Base-by-base conservation (phyloP, 148 eudicot genomes). In the Chenopodium quinoa region DNA sequence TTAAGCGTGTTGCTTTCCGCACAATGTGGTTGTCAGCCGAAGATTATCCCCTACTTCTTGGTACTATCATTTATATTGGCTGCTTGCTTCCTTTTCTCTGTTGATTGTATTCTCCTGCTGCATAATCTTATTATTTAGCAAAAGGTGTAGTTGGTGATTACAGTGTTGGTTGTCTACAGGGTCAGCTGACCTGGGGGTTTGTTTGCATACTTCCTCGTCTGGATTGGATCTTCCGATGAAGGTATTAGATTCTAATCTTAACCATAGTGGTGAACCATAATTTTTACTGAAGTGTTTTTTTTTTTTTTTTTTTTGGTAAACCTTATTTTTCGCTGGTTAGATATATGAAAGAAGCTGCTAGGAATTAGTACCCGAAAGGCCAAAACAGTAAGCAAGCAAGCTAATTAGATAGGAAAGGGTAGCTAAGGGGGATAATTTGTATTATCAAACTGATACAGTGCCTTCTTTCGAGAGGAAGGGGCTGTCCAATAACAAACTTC, bases 221-320 rank as follows among this genome's bases (percentile, higher is more conserved):
- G 98, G 99, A 78, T 84, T 96, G 91, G 99, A 96, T 87, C 93
- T 96, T 73, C 99, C 99, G 29, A 96, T 96, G 99, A 96, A 96
- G 97, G 98, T 94, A 81, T 71, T 68, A 0, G 5, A 23, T 40
- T n/a, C 1, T 32, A 64, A 19, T 31, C 17, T 34, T 62, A 72
- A 6, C n/a, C 23, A 16, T 16, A 19, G 16, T 22, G 50, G 22
- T 47, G 54, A 66, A 67, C 25, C 31, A 73, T 78, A 67, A 9
- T 11, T 5, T 20, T 12, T 62, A 20, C n/a, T 62, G 7, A 62
- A 1, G 29, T 0, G 29, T 67, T 66, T 14, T 27, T 13, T 2
- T 9, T 22, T 37, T 9, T 20, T 8, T 9, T 5, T 23, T 23
- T 23, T 23, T 23, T 23, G 23, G 0, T 4, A 4, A 37, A 37